These are phyloP conservation scores for Ilex paraguariensis DNA, from an alignment of 305 asterid species.

Conservation along the genomic window DNA sequence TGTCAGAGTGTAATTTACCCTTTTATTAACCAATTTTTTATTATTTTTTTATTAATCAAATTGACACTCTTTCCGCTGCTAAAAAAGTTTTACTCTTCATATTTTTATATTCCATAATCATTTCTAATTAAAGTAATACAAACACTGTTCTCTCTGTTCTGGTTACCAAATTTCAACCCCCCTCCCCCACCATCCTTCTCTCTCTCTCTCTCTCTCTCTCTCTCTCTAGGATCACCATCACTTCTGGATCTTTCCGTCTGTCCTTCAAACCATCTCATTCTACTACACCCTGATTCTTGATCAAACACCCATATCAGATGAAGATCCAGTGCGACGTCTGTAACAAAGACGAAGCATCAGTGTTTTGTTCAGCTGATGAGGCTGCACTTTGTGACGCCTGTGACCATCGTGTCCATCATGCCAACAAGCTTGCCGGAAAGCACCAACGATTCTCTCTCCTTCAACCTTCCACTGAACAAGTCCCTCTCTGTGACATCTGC, in stretches of 20 bases:
- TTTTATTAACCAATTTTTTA: no score
- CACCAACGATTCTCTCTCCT: conserved; percentile 79
- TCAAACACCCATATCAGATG: conserved; percentile 29
- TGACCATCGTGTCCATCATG: conserved; percentile 95
- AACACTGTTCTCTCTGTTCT: no score
- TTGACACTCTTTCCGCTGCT: no score
- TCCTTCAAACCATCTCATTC: not conserved
- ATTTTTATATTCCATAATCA: no score
- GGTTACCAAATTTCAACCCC: conserved; percentile 23
- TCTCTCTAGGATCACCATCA: not conserved
- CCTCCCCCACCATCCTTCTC: not conserved
- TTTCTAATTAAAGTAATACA: no score
- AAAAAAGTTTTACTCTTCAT: no score
- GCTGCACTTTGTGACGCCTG: conserved; percentile 83
- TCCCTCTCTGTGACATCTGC: conserved; percentile 75
- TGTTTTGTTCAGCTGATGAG: conserved; percentile 79
- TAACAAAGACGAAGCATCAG: conserved; percentile 53
- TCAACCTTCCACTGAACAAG: conserved; percentile 50
- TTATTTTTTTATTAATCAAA: no score
- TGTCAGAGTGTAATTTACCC: no score
- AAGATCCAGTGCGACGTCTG: conserved; percentile 94
- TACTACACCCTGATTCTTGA: not conserved
- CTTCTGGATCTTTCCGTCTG: conserved; percentile 9
- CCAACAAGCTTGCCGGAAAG: conserved; percentile 86
- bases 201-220: not conserved